These are phyloP conservation scores for Rhododendron kiyosumense DNA, from an alignment of 148 eudicot species.

Conservation along the genomic window DNA sequence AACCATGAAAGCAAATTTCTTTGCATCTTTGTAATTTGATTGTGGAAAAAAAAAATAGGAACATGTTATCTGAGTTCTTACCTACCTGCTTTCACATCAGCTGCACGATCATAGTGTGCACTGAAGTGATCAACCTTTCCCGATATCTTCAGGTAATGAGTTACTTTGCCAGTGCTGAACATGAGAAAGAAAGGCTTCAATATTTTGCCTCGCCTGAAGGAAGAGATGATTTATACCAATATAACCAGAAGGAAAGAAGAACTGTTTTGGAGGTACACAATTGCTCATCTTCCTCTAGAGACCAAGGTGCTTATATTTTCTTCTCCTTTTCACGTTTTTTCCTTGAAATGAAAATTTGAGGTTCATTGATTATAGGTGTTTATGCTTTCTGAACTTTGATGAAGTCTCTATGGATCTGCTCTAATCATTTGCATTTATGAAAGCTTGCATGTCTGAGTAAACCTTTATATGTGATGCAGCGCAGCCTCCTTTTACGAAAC, in stretches of 20 bases:
- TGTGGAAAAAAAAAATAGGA: background rate
- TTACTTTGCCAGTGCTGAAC: conserved; percentile 81
- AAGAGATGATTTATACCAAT: conserved; percentile 86
- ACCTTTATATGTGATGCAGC: no score
- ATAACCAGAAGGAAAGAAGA: conserved; percentile 91
- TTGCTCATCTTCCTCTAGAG: conserved; percentile 6
- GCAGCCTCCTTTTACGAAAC: no score
- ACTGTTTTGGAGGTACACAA: conserved; percentile 70
- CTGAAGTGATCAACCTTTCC: background rate
- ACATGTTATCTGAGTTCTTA: background rate
- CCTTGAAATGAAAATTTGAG: background rate
- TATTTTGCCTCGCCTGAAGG: conserved; percentile 95
- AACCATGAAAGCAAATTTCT: background rate
- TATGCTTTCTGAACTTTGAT: background rate
- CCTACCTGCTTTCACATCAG: background rate
- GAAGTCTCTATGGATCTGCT: background rate
- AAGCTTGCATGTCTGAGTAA: background rate
- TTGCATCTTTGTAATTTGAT: background rate
- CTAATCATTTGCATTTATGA: background rate
- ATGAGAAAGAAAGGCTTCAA: conserved; percentile 88
- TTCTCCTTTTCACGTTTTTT: background rate
- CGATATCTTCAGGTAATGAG: conserved; percentile 69
- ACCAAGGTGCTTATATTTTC: background rate
- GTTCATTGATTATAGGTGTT: background rate
- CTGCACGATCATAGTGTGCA: background rate